Evolutionary conservation across 164 flowering plant species (phyloP), one percentile per base, ranked within the genome.

Genomic region (Annona squamosa): DNA sequence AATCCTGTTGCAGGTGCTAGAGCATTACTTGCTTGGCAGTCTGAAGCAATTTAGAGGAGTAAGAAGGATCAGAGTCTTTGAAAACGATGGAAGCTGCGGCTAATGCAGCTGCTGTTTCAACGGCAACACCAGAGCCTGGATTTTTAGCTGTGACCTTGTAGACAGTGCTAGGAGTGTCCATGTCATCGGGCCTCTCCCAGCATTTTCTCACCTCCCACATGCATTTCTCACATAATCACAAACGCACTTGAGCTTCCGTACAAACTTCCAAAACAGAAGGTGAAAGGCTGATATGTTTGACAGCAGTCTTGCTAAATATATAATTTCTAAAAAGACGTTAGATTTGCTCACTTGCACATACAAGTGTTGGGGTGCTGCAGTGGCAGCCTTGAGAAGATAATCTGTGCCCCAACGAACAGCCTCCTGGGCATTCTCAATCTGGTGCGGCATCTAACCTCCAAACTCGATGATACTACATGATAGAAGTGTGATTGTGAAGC

Each of bases 161-260:
- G 26, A 89, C 92, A 67, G 77, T 86, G 3, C 97, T 85, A 19
- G 92, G 84, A 1, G 98, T 94, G 85, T 92, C 98, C 97, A 94
- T 94, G 74, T 91, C 97, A 79, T 94, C 97, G 12, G 98, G 97
- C 76, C 98, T 88, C 81, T 92, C 98, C 96, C 98, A 92, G 77
- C 98, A 94, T 45, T 62, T 87, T 88, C 9, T 97, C 91, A 46
- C 92, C 92, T 73, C 87, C 98, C 67, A 94, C 96, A 94, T 93
- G 82, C 79, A 77, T 26, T 17, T n/a, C 17, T 47, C 12, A 41
- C 9, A 3, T 41, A 7, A 12, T 18, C 16, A n/a, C 41, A n/a
- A 26, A 7, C 4, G 67, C 26, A 64, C 4, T n/a, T 6, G 41
- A 63, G 7, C 1, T 18, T 2, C 26, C 9, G 43, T 18, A 63